phyloP scores from a whole-genome alignment of 2,329 filamentous ascomycete species.

The Aspergillus eucalypticola region DNA sequence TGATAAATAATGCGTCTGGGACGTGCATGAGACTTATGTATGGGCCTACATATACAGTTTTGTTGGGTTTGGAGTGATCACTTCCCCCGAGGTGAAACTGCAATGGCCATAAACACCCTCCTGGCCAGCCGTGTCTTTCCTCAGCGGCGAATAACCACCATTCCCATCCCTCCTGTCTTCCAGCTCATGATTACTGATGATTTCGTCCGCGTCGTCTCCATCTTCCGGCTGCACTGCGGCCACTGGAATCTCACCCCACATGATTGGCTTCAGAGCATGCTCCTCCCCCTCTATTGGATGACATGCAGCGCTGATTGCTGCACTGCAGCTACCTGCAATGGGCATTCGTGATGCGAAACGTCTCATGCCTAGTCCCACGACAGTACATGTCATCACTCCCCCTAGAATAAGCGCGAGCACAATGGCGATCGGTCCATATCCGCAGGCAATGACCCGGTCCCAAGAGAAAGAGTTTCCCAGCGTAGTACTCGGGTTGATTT shows the following conservation, averaged over 20 bases:
- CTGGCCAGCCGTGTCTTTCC: background rate
- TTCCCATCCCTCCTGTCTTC: background rate
- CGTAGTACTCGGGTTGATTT: slow-evolving; percentile 27
- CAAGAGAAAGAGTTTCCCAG: background rate
- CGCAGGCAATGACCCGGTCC: background rate
- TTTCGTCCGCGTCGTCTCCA: background rate
- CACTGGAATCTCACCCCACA: slow-evolving; percentile 28
- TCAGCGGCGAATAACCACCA: background rate
- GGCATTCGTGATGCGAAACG: slow-evolving; percentile 29
- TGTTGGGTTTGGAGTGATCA: background rate
- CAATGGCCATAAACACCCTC: background rate
- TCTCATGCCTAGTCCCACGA: slow-evolving; percentile 18
- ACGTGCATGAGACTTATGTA: too few species aligned
- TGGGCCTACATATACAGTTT: background rate
- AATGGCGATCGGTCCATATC: slow-evolving; percentile 6
- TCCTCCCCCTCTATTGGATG: slow-evolving; percentile 22
- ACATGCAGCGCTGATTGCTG: slow-evolving; percentile 38
- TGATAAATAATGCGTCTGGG: too few species aligned
- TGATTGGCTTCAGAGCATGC: slow-evolving; percentile 22
- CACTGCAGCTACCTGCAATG: slow-evolving; percentile 29
- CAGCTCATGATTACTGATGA: background rate
- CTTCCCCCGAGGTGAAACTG: background rate
- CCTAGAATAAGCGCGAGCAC: slow-evolving; percentile 8
- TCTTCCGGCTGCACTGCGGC: background rate
- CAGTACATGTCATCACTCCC: slow-evolving; percentile 7